phyloP scores from a whole-genome alignment of 441 rosid species.

The Adansonia gregorii region DNA sequence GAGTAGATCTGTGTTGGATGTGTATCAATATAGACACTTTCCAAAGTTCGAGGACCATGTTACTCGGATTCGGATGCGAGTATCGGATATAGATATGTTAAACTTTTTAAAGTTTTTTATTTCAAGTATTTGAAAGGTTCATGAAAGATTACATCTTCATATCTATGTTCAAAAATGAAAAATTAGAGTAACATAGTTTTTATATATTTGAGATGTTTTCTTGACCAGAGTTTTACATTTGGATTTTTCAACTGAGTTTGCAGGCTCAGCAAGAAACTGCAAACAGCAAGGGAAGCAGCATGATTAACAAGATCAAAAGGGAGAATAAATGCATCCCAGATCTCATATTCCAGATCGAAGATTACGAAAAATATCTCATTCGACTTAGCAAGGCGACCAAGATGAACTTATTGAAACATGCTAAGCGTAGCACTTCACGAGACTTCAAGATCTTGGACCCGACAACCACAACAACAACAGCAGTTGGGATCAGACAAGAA shows the following conservation, averaged over 20 bases:
- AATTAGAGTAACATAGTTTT: no score
- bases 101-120: no score
- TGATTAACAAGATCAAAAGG: constrained; percentile 75
- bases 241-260: constrained; percentile 9
- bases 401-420: constrained; percentile 70
- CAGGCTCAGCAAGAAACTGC: constrained; percentile 71
- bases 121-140: no score
- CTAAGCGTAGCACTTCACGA: constrained; percentile 80
- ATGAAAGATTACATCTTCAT: no score
- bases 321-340: constrained; percentile 87
- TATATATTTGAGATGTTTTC: background rate
- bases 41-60: no score
- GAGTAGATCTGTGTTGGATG: no score
- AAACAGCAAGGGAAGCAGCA: constrained; percentile 45
- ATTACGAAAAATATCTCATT: constrained; percentile 72
- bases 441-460: constrained; percentile 73
- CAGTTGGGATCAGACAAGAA: background rate
- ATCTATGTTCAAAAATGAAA: no score
- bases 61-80: no score
- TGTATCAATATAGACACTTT: no score
- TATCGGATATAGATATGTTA: no score
- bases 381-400: constrained; percentile 74
- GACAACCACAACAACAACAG: background rate
- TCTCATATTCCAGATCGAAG: constrained; percentile 82
- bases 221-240: constrained; percentile 17